Base-by-base conservation (phyloP, 106 monocot genomes). In the Phalaenopsis equestris region DNA sequence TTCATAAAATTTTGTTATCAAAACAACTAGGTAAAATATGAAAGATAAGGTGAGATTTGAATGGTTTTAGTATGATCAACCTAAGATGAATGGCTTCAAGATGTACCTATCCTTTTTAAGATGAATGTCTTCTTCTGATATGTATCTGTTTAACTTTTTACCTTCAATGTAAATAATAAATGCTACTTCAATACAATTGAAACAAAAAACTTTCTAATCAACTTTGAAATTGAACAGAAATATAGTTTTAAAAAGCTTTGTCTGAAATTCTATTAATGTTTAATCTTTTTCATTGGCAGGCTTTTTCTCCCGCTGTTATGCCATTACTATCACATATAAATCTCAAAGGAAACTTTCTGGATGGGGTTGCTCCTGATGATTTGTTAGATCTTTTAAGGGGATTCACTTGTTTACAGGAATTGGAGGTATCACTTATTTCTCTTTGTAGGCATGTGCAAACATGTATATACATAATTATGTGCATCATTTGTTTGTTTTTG, bases 271-370 rank as follows among this genome's bases (percentile, higher is more conserved):
- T 70, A 38, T 70, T 70, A 48, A 24, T 76, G 7, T 49, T 49
- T 48, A 23, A 23, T 11, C 76, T 36, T 11, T 57, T 67, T 79
- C 47, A 49, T 56, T 84, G 18, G 43, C 82, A 99, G 94, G 72
- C 58, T 24, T 90, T 99, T 79, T 94, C 87, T 79, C 87, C 92
- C 14, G 24, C 55, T 74, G 67, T 55, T 70, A 41, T 94, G 81
- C 91, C 92, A 24, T 78, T 81, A 36, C 87, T 99, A 82, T 90
- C 87, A 74, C 73, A 93, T 82, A 74, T 99, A 79, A 99, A 99
- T 87, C 72, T 99, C 41, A 87, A 86, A 78, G 89, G 90, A n/a
- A 93, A 99, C 87, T 81, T 82, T 77, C 72, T 94, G 16, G 89
- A 91, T 48, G 75, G 91, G 82, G 72, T 52, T 75, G 83, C 91